Evolutionary conservation across 2,329 filamentous ascomycete genomes (phyloP), one percentile per base, ranked within the genome.

Genomic region (Diaporthe nobilis): DNA sequence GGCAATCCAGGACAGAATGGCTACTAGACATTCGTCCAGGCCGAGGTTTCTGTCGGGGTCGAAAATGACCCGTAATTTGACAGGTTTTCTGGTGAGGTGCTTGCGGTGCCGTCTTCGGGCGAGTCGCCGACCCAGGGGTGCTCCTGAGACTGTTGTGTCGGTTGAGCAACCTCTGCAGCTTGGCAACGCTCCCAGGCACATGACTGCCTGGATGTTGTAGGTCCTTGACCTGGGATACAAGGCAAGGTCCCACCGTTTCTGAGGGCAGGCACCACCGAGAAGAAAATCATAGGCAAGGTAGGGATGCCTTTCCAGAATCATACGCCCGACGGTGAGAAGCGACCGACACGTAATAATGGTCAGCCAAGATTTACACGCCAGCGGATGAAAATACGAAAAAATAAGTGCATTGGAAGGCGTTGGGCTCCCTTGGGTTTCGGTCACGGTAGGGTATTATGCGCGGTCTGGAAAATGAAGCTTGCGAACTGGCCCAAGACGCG

Each of bases 1-100:
- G 89, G 89, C 20, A 85, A 87, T 53, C 88, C 89, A 22, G 88
- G 88, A n/a, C 85, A 87, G 75, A 84, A 84, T 60, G 86, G 87
- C 47, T 90, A 75, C 68, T 74, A 70, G 42, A 31, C 20, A 28
- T 34, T 31, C n/a, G 17, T 34, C 15, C 31, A 44, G 37, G 57
- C 15, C 22, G 47, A 42, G 44, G n/a, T 5, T 10, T 22, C 20
- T 61, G 22, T 72, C 25, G 10, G 49, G 58, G 60, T 28, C 58
- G 47, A 55, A 6, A 55, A 42, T 28, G 13, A 25, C 4, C 22
- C 44, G 22, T 42, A 55, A 39, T 42, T 8, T 1, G 49, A 42
- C 34, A 28, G 20, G 34, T 49, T 55, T 55, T 42, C 65, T 13
- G n/a, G 15, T 39, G 10, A 22, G 22, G n/a, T 22, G 49, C n/a